Base-by-base conservation (phyloP, 805 yeast genomes). In the Saccharomycopsis sp. region DNA sequence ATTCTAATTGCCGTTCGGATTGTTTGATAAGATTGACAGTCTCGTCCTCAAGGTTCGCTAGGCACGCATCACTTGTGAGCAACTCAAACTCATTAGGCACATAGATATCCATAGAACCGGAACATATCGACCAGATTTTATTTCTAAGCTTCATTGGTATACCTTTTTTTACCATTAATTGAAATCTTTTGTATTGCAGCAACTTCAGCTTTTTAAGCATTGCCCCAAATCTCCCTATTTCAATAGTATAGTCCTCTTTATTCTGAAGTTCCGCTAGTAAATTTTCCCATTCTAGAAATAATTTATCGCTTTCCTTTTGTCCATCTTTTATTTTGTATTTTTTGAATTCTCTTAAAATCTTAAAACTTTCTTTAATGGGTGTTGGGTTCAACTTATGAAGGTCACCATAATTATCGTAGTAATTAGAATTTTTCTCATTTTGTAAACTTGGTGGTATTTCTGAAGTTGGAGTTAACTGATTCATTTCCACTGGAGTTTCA, bases 71-170 rank as follows among this genome's bases (percentile, higher is more conserved):
- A 28, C 42, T 52, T 27, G 58, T 59, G 43, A 53, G 63, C 32
- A 55, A 58, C 19, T 60, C 68, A 52, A 67, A 77, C 37, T 70
- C 72, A 0, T 77, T 77, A 2, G 77, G 75, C 3, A 67, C 64
- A 35, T 59, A 59, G 3, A 69, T 48, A 38, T 60, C 58, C 46
- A 63, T 63, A 16, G 78, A 74, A 0, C 79, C 79, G 2, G 72
- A 65, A n/a, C 77, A 62, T 50, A 76, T 77, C 9, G 67, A 57
- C 82, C 82, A 76, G 7, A 76, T 58, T 28, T 60, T 57, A 17
- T 72, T 62, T 4, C 81, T 59, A 45, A 72, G 65, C 21, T 66
- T 66, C 38, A 66, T 60, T 0, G 81, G 78, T 1, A 77, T 65
- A 0, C 82, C 82, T 20, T 59, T 59, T 24, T 59, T 54, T 3